A percentile compares a stretch with the other conserved stretches of the same genome.
Conservation (phyloP, 495 filamentous ascomycete genomes). For the Penicillium steckii region DNA sequence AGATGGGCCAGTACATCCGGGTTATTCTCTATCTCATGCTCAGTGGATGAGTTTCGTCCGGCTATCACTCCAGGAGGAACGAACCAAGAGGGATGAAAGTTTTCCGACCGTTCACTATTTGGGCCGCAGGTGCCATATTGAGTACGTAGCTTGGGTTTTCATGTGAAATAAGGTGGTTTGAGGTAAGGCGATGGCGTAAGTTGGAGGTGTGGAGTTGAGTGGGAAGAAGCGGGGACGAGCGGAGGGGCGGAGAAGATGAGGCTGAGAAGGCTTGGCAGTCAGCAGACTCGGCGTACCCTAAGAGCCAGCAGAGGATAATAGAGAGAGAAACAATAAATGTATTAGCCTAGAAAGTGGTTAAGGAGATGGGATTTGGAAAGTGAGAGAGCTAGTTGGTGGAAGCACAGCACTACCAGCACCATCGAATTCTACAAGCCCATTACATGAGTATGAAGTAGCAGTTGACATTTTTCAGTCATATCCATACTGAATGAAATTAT, state of each 20-base stretch:
- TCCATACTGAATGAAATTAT: too few relatives aligned
- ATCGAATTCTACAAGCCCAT: too few relatives aligned
- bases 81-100: conserved; percentile 43
- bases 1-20: conserved; percentile 57
- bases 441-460: too few relatives aligned
- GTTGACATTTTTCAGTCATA: too few relatives aligned
- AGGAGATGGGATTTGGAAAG: too few relatives aligned
- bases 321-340: too few relatives aligned
- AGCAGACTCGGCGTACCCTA: neutral
- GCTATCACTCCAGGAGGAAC: neutral
- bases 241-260: neutral
- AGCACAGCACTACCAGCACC: too few relatives aligned
- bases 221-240: neutral
- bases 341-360: too few relatives aligned
- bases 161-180: too few relatives aligned
- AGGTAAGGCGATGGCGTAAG: too few relatives aligned
- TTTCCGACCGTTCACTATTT: conserved; percentile 30
- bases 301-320: too few relatives aligned
- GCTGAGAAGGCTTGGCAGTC: neutral
- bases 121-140: conserved; percentile 38
- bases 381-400: too few relatives aligned
- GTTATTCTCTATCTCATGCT: conserved; percentile 54
- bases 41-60: neutral
- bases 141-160: neutral
- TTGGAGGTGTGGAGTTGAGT: neutral